Conservation (phyloP, 164 flowering plant species). For the Kingdonia uniflora region DNA sequence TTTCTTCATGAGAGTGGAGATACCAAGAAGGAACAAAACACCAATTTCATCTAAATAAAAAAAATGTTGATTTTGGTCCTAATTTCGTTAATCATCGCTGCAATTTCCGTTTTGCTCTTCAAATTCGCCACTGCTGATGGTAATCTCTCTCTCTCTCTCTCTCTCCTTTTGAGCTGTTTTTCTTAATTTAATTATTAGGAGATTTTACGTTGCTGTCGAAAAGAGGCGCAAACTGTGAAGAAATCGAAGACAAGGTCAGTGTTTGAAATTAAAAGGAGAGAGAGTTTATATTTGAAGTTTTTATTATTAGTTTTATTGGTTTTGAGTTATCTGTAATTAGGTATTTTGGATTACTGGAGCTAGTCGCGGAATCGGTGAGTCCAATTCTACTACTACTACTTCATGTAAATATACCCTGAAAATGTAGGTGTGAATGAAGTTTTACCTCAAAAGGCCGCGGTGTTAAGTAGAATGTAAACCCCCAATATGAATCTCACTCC, state of each 20-base stretch:
- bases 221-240: constrained; percentile 49
- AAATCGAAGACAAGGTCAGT: constrained; percentile 73
- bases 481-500: too few relatives aligned
- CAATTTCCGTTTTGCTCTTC: constrained; percentile 15
- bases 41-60: not conserved
- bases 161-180: not conserved
- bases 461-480: not conserved
- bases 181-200: constrained; percentile 24
- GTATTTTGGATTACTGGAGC: constrained; percentile 96
- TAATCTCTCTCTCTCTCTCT: constrained; percentile 9
- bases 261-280: not conserved
- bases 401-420: too few relatives aligned
- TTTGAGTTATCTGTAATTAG: constrained; percentile 14
- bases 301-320: not conserved
- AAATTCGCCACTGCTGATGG: constrained; percentile 58
- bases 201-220: constrained; percentile 65
- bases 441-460: not conserved
- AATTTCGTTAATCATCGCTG: constrained; percentile 9
- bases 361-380: constrained; percentile 86
- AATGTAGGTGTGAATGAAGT: not conserved
- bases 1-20: too few relatives aligned
- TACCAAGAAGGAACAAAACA: too few relatives aligned
- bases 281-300: not conserved
- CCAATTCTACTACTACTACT: not conserved
- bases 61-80: constrained; percentile 11